Base-by-base conservation (phyloP, 352 stramenopile species). In the Phytopythium boreale region DNA sequence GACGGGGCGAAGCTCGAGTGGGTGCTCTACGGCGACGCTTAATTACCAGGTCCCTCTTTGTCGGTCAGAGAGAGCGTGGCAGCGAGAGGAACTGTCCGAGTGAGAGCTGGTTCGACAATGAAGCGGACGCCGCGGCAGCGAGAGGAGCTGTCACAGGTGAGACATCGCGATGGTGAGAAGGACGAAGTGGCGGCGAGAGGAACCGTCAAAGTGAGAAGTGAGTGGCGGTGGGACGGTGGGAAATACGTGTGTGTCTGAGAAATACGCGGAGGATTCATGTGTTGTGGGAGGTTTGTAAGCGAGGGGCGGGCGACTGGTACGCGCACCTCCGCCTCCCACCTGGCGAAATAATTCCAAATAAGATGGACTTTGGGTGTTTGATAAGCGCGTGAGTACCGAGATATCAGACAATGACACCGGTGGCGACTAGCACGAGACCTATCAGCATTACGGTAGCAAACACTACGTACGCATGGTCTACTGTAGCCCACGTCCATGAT, bases 1-100 rank as follows among this genome's bases (percentile, higher is more conserved):
- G 31, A 56, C 57, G 3, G 24, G 64, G 70, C 62, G 9, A 68
- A 75, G 47, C 60, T 77, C 17, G 65, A 66, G 20, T 75, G 68
- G 71, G 17, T 77, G 43, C 61, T 77, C 10, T 68, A 75, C 55
- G 36, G 55, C 53, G 62, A 68, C 22, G 49, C 46, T 3, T 52
- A 31, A 29, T 6, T 20, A 51, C 41, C 2, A 24, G 20, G 1
- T 10, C 9, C 19, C 8, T 5, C 41, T n/a, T 9, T 47, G 41
- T 47, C 41, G 19, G 3, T 17, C 19, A 47, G 41, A 10, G 41
- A 10, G 17, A 24, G 17, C 41, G 41, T 22, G 19, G 11, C 41
- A 24, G 41, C 41, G 41, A 24, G 1, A 46, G 39, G 3, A 47
- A 22, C 19, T 47, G 41, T 22, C 19, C 19, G 19, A 51, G 44